Evolutionary conservation across 2,329 filamentous ascomycete genomes (phyloP).

Genomic region (Fusarium metavorans): DNA sequence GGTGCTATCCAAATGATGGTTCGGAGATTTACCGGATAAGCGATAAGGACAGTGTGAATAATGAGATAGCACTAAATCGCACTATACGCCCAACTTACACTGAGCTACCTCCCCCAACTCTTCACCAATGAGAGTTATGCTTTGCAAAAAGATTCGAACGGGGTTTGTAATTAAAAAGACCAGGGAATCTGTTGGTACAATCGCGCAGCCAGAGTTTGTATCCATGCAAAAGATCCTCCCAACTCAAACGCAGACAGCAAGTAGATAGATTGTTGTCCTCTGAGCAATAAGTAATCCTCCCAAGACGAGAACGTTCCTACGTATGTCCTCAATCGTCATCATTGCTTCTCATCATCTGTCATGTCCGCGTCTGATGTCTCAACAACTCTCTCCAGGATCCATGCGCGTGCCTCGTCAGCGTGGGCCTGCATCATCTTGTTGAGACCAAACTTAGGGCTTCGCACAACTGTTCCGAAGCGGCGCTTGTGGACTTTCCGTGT

Average conservation of each 20-base stretch:
- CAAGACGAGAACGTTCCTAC: background rate
- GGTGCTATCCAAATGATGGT: slow-evolving; percentile 24
- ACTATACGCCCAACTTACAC: background rate
- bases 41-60: slow-evolving; percentile 28
- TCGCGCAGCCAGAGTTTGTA: background rate
- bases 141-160: background rate
- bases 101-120: background rate
- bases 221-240: background rate
- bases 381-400: slow-evolving; percentile 59
- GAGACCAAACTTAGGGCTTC: slow-evolving; percentile 62
- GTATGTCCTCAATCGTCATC: slow-evolving; percentile 1
- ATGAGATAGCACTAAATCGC: background rate
- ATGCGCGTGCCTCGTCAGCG: slow-evolving; percentile 62
- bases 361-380: slow-evolving; percentile 55
- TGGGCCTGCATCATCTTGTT: slow-evolving; percentile 69
- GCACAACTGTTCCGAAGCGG: slow-evolving; percentile 69
- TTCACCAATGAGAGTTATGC: background rate
- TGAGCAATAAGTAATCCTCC: background rate
- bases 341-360: slow-evolving; percentile 62
- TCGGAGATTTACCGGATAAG: slow-evolving; percentile 43
- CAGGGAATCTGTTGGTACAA: background rate
- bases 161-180: background rate
- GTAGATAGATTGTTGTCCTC: slow-evolving; percentile 2
- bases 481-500: slow-evolving; percentile 70
- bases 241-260: background rate